phyloP scores from a whole-genome alignment of 2,329 filamentous ascomycete genomes.

The Didymellaceae sp. region DNA sequence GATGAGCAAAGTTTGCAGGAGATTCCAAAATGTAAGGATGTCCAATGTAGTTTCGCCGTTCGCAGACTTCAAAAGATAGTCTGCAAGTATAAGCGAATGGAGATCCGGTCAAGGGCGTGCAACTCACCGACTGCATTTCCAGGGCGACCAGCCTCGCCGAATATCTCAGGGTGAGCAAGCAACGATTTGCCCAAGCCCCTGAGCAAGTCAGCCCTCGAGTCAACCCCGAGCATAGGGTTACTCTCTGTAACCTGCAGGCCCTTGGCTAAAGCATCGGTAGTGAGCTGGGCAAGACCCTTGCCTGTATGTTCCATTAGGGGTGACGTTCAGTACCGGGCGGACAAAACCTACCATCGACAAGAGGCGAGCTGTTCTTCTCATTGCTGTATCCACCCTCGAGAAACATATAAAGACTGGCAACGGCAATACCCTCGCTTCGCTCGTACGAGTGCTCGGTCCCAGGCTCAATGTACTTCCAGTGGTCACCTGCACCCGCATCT shows the following conservation, averaged over 20 bases:
- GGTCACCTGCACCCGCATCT: conserved; percentile 84
- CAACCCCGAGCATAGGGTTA: conserved; percentile 78
- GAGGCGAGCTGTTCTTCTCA: conserved; percentile 75
- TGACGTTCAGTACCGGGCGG: not conserved
- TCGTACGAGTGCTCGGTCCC: conserved; percentile 80
- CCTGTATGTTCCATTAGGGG: conserved; percentile 18
- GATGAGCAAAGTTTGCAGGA: conserved; percentile 82
- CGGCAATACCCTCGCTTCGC: conserved; percentile 85
- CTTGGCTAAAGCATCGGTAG: conserved; percentile 72
- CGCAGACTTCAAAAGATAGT: conserved; percentile 25
- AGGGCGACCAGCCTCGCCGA: conserved; percentile 79
- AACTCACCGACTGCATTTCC: conserved; percentile 86
- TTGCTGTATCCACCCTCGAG: conserved; percentile 79
- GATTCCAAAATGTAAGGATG: conserved; percentile 89
- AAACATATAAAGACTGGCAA: conserved; percentile 85
- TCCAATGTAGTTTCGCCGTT: conserved; percentile 47
- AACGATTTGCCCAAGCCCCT: conserved; percentile 76
- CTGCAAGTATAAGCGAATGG: conserved; percentile 8
- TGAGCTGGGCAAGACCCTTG: conserved; percentile 73
- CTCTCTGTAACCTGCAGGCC: conserved; percentile 81
- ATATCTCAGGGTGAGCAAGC: conserved; percentile 73
- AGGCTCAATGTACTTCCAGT: conserved; percentile 88
- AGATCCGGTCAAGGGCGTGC: not conserved
- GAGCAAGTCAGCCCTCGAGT: conserved; percentile 80
- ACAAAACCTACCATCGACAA: conserved; percentile 64